Evolutionary conservation across 345 rosid genomes (phyloP), one percentile per base, ranked within the genome.

Genomic region (Raphanus sativus): DNA sequence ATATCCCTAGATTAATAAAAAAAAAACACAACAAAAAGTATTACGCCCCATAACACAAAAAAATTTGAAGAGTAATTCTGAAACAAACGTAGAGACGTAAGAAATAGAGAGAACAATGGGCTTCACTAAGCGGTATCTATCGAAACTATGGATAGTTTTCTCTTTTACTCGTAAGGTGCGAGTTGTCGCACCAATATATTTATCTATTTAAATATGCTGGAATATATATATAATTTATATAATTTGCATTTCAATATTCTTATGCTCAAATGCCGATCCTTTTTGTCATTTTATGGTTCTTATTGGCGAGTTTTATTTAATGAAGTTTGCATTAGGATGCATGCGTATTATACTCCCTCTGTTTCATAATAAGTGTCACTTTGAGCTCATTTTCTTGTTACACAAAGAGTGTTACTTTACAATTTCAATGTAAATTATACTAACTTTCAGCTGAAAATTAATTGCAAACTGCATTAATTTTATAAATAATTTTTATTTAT

Each of bases 81-180:
- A 15, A 42, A 33, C 54, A 71, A 77, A 71, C 72, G 67, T 64
- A 65, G 33, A 13, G 61, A 65, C 42, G 75, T 70, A 38, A 62
- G 72, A 42, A 28, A 9, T 25, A 60, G 52, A 71, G 17, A 62
- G 52, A 72, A 72, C 77, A 66, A 61, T 78, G 74, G 81, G 81
- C 69, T 65, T 65, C 73, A 67, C 33, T 33, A 60, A 60, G 81
- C 50, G 77, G 77, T 73, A 45, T 78, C 54, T 21, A 33, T 1
- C 58, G 69, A 73, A 78, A 78, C 77, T 58, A 78, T 36, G 56
- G 32, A 59, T 60, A 1, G 64, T 60, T 59, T 15, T 72, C 40
- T 33, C 26, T 25, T 42, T 9, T 21, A 21, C 16, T 60, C 58
- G 62, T 65, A 40, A 55, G 66, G 34, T 71, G 81, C 76, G 72